Percentiles rank a stretch among this genome's conserved stretches.
phyloP scores from a whole-genome alignment of 2,329 filamentous ascomycete genomes.

The Emmonsiellopsis sp. region DNA sequence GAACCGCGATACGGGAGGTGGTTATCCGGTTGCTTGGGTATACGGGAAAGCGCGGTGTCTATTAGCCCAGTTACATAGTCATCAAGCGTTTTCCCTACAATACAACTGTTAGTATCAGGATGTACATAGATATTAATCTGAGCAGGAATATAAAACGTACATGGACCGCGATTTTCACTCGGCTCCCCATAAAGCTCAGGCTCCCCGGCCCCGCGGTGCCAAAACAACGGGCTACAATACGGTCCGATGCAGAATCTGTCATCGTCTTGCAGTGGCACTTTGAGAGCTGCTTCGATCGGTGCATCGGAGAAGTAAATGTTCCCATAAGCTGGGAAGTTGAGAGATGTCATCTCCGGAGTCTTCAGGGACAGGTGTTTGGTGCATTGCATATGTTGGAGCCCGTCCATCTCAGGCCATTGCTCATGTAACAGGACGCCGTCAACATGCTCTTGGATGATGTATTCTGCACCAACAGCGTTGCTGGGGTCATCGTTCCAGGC shows the following conservation, averaged over 20 bases:
- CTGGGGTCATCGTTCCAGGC: constrained; percentile 18
- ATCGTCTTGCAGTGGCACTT: constrained; percentile 19
- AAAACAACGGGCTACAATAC: constrained; percentile 19
- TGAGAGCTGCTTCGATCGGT: constrained; percentile 14
- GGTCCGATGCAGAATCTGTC: constrained; percentile 30
- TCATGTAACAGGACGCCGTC: constrained; percentile 24
- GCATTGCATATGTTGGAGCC: constrained; percentile 25
- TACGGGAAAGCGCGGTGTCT: constrained; percentile 9
- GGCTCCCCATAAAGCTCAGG: constrained; percentile 5
- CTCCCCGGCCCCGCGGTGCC: constrained; percentile 12
- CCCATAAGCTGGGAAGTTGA: constrained; percentile 32
- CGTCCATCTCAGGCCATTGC: constrained; percentile 26
- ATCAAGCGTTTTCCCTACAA: constrained; percentile 8
- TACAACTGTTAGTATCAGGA: neutral
- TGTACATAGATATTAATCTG: too few relatives aligned
- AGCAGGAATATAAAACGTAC: constrained; percentile 5
- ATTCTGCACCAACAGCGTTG: constrained; percentile 28
- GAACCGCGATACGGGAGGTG: constrained; percentile 11
- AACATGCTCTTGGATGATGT: constrained; percentile 32
- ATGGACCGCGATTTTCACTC: constrained; percentile 10
- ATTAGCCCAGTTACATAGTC: constrained; percentile 12
- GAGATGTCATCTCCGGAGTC: constrained; percentile 21
- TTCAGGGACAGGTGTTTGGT: constrained; percentile 21
- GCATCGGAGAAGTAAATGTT: constrained; percentile 27
- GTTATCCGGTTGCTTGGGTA: constrained; percentile 5